Conservation (phyloP, 2,329 filamentous ascomycete genomes). For the Alternaria viburni region DNA sequence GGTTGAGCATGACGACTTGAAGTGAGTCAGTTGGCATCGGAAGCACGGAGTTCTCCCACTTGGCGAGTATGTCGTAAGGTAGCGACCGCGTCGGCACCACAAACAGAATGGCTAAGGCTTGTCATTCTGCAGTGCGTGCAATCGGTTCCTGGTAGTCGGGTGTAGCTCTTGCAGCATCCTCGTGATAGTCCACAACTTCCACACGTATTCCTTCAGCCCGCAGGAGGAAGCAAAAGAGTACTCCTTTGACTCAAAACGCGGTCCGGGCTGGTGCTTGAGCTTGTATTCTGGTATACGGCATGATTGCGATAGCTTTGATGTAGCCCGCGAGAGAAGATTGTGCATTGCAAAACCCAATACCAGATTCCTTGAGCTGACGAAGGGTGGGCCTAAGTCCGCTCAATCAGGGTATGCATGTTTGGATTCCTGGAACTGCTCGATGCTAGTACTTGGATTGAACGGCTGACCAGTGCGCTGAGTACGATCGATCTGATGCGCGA, state of each 20-base stretch:
- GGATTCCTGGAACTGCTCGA: not conserved
- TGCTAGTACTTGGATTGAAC: slow-evolving; percentile 4
- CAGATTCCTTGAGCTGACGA: not conserved
- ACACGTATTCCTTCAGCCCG: not conserved
- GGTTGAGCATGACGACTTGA: not conserved
- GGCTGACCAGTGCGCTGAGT: slow-evolving; percentile 7
- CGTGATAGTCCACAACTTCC: not conserved
- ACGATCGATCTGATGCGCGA: not conserved
- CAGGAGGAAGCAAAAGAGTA: not conserved
- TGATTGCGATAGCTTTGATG: not conserved
- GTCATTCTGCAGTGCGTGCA: not conserved
- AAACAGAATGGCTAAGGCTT: not conserved
- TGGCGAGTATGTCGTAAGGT: not conserved
- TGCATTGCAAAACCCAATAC: not conserved
- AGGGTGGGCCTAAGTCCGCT: not conserved
- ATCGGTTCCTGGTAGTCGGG: not conserved
- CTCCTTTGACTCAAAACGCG: not conserved
- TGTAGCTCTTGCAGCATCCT: not conserved
- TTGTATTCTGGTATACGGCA: not conserved
- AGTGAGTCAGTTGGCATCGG: not conserved
- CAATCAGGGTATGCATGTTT: not conserved
- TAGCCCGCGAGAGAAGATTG: not conserved
- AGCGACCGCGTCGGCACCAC: not conserved
- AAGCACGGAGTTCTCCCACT: not conserved
- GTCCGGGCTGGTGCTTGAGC: not conserved